These are phyloP conservation scores for Cadophora gregata DNA, from an alignment of 2,329 filamentous ascomycete genomes.

Conservation along the genomic window DNA sequence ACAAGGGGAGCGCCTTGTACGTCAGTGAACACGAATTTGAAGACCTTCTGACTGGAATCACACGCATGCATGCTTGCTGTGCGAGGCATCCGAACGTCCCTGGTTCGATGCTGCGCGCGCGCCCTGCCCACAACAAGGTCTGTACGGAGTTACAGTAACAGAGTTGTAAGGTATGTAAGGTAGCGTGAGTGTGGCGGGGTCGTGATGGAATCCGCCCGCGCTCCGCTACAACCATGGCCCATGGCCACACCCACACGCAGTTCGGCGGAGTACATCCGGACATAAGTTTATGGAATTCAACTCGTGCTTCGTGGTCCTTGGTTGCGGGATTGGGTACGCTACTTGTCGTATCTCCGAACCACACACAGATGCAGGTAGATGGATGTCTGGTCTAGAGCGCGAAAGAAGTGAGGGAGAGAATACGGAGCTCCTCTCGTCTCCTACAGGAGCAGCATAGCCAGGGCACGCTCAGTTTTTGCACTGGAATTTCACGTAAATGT, in stretches of 20 bases:
- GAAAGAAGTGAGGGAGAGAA: neutral
- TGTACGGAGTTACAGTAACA: too few relatives aligned
- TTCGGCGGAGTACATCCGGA: too few relatives aligned
- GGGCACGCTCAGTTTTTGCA: neutral
- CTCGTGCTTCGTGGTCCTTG: too few relatives aligned
- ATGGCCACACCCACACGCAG: too few relatives aligned
- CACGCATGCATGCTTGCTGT: neutral
- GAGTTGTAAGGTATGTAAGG: too few relatives aligned
- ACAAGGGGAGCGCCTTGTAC: neutral
- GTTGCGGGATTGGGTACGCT: neutral
- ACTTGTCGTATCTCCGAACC: constrained; percentile 4
- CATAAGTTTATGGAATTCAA: too few relatives aligned
- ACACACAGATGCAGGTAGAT: too few relatives aligned
- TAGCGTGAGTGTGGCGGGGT: too few relatives aligned
- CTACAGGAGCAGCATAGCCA: constrained; percentile 13
- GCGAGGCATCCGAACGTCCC: constrained; percentile 2
- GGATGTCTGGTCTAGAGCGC: neutral
- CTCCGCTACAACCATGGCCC: too few relatives aligned
- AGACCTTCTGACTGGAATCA: constrained; percentile 3
- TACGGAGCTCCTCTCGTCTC: neutral
- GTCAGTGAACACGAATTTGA: constrained; percentile 7
- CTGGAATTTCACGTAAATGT: neutral
- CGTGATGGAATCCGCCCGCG: too few relatives aligned
- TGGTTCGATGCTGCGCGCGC: constrained; percentile 7
- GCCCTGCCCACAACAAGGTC: neutral